Percentiles rank a stretch among this genome's conserved stretches.
Evolutionary conservation across 768 basidiomycete species (phyloP).

Genomic region (Russula sp.): DNA sequence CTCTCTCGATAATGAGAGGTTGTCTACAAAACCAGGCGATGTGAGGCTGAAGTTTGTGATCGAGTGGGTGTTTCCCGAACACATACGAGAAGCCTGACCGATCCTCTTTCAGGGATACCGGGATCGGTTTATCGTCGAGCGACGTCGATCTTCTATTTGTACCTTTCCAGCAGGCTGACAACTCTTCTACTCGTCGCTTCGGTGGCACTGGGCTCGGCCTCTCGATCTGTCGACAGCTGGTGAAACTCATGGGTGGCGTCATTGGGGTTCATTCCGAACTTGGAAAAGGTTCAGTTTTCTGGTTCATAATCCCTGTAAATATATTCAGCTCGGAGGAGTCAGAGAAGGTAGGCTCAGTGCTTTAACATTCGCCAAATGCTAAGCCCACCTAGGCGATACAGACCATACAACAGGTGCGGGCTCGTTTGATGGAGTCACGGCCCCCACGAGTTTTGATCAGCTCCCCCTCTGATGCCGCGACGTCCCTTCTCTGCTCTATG

Average conservation of each 20-base stretch:
- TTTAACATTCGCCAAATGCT: background rate
- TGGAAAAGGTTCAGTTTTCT: slow-evolving; percentile 60
- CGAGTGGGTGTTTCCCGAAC: slow-evolving; percentile 36
- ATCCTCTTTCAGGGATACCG: slow-evolving; percentile 50
- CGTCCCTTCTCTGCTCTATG: slow-evolving; percentile 50
- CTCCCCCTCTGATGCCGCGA: slow-evolving; percentile 54
- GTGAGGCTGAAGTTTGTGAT: slow-evolving; percentile 60
- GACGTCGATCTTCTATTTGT: slow-evolving; percentile 65
- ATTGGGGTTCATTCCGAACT: slow-evolving; percentile 66
- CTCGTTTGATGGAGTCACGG: slow-evolving; percentile 42
- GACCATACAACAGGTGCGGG: slow-evolving; percentile 44
- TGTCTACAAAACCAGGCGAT: slow-evolving; percentile 34
- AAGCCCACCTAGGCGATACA: slow-evolving; percentile 35
- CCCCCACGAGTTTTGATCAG: slow-evolving; percentile 49
- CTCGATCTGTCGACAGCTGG: slow-evolving; percentile 67
- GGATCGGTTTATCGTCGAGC: slow-evolving; percentile 61
- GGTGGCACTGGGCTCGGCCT: slow-evolving; percentile 75
- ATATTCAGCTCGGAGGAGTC: slow-evolving; percentile 51
- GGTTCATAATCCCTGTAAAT: slow-evolving; percentile 68
- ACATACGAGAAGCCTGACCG: background rate
- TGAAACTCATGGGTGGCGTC: slow-evolving; percentile 69
- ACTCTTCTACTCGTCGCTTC: slow-evolving; percentile 68
- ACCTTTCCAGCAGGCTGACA: slow-evolving; percentile 76
- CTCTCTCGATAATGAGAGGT: slow-evolving; percentile 41
- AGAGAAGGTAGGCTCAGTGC: slow-evolving; percentile 38